A percentile compares a stretch with the other conserved stretches of the same genome.
Conservation (phyloP, 805 yeast species). For the Kazachstania psychrophila region DNA sequence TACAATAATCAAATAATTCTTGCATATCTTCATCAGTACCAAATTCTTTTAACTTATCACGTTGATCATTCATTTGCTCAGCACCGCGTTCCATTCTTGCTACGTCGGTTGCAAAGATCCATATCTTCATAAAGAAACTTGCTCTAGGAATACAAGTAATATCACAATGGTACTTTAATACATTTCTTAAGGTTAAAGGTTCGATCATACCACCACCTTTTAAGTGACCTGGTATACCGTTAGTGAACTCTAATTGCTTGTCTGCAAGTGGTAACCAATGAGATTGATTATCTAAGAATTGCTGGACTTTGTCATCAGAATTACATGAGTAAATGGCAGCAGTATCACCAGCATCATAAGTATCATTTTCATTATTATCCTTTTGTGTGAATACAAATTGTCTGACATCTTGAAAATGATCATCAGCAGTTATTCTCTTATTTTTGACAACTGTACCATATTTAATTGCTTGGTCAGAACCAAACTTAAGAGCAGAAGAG, state of each 20-base stretch:
- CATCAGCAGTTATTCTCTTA: conserved; percentile 51
- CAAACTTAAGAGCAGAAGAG: conserved; percentile 6
- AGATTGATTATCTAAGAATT: conserved; percentile 52
- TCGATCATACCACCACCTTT: conserved; percentile 54
- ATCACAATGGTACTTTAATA: conserved; percentile 75
- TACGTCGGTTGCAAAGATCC: conserved; percentile 64
- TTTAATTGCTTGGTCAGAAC: conserved; percentile 14
- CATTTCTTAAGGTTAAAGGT: conserved; percentile 57
- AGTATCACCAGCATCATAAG: conserved; percentile 72
- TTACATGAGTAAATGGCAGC: conserved; percentile 70
- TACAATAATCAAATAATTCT: conserved; percentile 83
- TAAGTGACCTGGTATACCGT: conserved; percentile 16
- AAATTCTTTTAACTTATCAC: conserved; percentile 68
- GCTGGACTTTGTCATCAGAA: conserved; percentile 50
- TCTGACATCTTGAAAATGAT: conserved; percentile 89
- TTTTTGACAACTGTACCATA: conserved; percentile 44
- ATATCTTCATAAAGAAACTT: conserved; percentile 62
- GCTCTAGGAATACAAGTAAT: conserved; percentile 74
- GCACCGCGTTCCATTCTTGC: conserved; percentile 20
- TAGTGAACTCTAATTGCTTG: conserved; percentile 30
- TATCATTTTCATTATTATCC: conserved; percentile 15
- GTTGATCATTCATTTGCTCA: conserved; percentile 46
- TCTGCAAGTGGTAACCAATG: conserved; percentile 72
- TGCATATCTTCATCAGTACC: conserved; percentile 63
- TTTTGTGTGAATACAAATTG: conserved; percentile 38